Conservation (phyloP, 148 eudicot genomes). For the Pouteria glomerata region DNA sequence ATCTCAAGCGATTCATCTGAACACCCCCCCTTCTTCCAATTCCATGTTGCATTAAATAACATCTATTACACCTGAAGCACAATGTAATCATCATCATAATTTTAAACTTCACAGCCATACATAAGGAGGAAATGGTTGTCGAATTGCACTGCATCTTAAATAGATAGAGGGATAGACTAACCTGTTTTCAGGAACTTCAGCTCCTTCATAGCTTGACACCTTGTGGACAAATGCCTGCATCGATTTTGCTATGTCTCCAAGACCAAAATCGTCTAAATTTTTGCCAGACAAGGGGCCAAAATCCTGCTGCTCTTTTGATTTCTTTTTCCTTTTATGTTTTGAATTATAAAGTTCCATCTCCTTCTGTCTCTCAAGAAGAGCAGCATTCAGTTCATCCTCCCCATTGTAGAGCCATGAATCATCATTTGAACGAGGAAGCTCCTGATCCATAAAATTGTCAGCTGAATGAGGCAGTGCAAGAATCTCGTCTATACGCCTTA, state of each 20-base stretch:
- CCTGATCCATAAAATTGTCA: slow-evolving; percentile 55
- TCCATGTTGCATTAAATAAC: no score
- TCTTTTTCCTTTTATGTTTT: slow-evolving; percentile 51
- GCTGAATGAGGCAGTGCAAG: slow-evolving; percentile 57
- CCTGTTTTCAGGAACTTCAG: slow-evolving; percentile 91
- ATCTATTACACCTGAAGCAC: no score
- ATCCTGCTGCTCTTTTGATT: slow-evolving; percentile 51
- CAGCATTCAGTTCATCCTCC: slow-evolving; percentile 84
- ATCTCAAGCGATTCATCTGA: no score
- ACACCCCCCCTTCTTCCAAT: no score
- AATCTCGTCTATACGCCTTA: slow-evolving; percentile 74
- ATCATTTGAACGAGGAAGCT: slow-evolving; percentile 75
- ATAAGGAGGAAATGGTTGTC: not conserved
- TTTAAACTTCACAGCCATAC: not conserved
- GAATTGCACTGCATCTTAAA: not conserved
- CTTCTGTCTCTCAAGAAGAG: slow-evolving; percentile 71
- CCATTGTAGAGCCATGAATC: slow-evolving; percentile 94
- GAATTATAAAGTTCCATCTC: slow-evolving; percentile 75
- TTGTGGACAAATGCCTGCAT: slow-evolving; percentile 77
- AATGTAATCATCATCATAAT: not conserved
- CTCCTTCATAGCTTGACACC: slow-evolving; percentile 83
- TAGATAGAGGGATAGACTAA: slow-evolving; percentile 19
- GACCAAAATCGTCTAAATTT: slow-evolving; percentile 47
- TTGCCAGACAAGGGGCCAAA: slow-evolving; percentile 19
- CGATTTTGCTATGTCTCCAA: slow-evolving; percentile 70